A percentile compares a stretch with the other conserved stretches of the same genome.
Conservation (phyloP, 768 basidiomycete genomes). For the Cubamyces sp. region DNA sequence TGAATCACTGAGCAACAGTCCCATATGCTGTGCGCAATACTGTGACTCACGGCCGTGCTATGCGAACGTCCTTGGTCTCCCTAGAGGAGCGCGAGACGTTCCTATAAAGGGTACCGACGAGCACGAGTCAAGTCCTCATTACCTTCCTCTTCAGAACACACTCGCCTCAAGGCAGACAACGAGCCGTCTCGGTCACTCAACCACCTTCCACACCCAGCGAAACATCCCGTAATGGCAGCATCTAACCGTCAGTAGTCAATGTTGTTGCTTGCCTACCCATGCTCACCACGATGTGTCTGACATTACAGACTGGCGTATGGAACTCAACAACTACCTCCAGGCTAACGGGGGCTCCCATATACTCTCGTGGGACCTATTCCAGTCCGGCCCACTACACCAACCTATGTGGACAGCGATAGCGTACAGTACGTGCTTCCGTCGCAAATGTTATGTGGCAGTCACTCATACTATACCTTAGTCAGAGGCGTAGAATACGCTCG, state of each 20-base stretch:
- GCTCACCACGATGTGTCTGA: background rate
- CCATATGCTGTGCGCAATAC: constrained; percentile 26
- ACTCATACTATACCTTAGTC: constrained; percentile 19
- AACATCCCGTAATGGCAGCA: constrained; percentile 14
- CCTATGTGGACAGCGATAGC: constrained; percentile 35
- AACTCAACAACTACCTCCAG: constrained; percentile 39
- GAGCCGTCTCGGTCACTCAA: background rate
- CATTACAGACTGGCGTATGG: constrained; percentile 35
- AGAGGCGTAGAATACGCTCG: constrained; percentile 34
- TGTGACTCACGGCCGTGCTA: constrained; percentile 27
- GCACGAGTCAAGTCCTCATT: constrained; percentile 12
- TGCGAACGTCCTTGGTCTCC: constrained; percentile 4
- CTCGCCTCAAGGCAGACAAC: background rate
- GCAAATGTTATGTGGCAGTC: no score
- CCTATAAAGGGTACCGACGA: constrained; percentile 15
- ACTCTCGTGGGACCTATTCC: constrained; percentile 32
- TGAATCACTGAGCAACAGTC: constrained; percentile 15
- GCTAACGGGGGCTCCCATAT: constrained; percentile 29
- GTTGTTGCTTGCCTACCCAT: background rate
- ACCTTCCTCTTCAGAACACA: constrained; percentile 16
- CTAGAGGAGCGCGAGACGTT: constrained; percentile 1
- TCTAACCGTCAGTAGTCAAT: constrained; percentile 24
- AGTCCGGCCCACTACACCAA: constrained; percentile 32
- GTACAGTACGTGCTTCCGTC: constrained; percentile 28
- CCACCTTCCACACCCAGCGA: background rate